A percentile compares a stretch with the other conserved stretches of the same genome.
phyloP scores from a whole-genome alignment of 768 basidiomycete species.

The Suillus plorans region DNA sequence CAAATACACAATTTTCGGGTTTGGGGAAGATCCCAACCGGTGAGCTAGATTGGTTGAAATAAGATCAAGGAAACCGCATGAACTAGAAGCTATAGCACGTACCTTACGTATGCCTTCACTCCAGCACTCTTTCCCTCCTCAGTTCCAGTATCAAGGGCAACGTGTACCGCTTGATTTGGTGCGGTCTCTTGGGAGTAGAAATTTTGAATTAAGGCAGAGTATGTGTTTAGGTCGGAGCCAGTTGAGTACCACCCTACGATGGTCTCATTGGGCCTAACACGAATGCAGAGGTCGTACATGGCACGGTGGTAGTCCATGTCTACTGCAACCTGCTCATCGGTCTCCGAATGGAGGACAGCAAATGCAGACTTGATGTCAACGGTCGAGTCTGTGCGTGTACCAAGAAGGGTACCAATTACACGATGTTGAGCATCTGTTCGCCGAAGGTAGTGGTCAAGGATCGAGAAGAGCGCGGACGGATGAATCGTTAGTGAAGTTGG shows the following conservation, averaged over 20 bases:
- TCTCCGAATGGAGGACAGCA: slow-evolving; percentile 91
- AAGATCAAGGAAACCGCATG: slow-evolving; percentile 14
- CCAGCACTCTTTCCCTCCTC: slow-evolving; percentile 64
- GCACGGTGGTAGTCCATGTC: slow-evolving; percentile 95
- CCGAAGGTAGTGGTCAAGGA: slow-evolving; percentile 95
- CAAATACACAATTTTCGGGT: slow-evolving; percentile 93
- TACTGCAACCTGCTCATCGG: slow-evolving; percentile 89
- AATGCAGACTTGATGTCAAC: slow-evolving; percentile 85
- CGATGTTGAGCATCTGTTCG: slow-evolving; percentile 78
- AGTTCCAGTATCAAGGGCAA: slow-evolving; percentile 85
- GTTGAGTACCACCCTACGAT: slow-evolving; percentile 94
- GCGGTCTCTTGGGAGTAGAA: slow-evolving; percentile 93
- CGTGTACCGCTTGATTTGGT: slow-evolving; percentile 86
- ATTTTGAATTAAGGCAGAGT: slow-evolving; percentile 96
- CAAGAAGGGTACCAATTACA: slow-evolving; percentile 94
- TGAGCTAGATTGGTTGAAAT: slow-evolving; percentile 47
- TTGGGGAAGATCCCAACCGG: slow-evolving; percentile 88
- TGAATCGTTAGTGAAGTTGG: slow-evolving; percentile 80
- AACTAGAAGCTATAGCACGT: slow-evolving; percentile 17
- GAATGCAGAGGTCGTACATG: slow-evolving; percentile 84
- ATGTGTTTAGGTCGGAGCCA: slow-evolving; percentile 84
- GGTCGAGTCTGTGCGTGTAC: slow-evolving; percentile 65
- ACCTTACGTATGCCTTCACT: slow-evolving; percentile 89
- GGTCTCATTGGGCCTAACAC: slow-evolving; percentile 71
- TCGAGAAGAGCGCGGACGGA: slow-evolving; percentile 90